Evolutionary conservation across 2,329 filamentous ascomycete genomes (phyloP).

Genomic region (Phyllachora maydis): DNA sequence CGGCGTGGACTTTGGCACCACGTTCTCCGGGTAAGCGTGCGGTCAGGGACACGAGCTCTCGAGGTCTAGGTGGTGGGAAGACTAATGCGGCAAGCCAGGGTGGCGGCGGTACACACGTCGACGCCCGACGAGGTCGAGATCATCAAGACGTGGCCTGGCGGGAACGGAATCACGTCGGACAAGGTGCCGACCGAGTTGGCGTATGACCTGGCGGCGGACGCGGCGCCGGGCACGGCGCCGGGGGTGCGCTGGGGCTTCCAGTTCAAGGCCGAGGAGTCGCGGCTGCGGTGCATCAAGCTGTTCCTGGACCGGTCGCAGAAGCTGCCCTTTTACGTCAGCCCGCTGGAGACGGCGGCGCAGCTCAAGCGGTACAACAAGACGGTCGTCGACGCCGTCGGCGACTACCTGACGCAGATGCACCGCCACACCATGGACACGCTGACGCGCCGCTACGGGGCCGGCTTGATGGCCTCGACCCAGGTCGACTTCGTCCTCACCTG

Average conservation of each 20-base stretch:
- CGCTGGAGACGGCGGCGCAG: conserved; percentile 56
- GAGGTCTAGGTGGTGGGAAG: not conserved
- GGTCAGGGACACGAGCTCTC: conserved; percentile 1
- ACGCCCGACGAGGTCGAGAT: conserved; percentile 66
- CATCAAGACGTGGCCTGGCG: conserved; percentile 69
- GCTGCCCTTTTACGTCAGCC: conserved; percentile 61
- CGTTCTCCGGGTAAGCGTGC: conserved; percentile 50
- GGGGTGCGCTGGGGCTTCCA: conserved; percentile 63
- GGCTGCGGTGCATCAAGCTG: conserved; percentile 65
- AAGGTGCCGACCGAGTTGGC: conserved; percentile 71
- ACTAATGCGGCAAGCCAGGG: conserved; percentile 17
- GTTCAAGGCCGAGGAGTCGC: conserved; percentile 56
- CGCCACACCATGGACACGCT: conserved; percentile 63
- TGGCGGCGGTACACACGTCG: conserved; percentile 53
- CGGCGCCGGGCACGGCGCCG: conserved; percentile 18
- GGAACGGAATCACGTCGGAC: conserved; percentile 72
- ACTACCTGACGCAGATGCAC: conserved; percentile 60
- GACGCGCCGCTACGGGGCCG: conserved; percentile 53
- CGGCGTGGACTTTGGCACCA: conserved; percentile 71
- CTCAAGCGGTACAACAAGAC: conserved; percentile 57
- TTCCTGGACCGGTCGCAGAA: conserved; percentile 67
- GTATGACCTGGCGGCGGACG: conserved; percentile 23
- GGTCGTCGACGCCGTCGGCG: conserved; percentile 58
- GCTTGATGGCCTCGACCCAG: conserved; percentile 56
- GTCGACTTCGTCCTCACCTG: conserved; percentile 67